Evolutionary conservation across 1,284 basidiomycete species (phyloP).

Genomic region (Leccinum subfulvum): DNA sequence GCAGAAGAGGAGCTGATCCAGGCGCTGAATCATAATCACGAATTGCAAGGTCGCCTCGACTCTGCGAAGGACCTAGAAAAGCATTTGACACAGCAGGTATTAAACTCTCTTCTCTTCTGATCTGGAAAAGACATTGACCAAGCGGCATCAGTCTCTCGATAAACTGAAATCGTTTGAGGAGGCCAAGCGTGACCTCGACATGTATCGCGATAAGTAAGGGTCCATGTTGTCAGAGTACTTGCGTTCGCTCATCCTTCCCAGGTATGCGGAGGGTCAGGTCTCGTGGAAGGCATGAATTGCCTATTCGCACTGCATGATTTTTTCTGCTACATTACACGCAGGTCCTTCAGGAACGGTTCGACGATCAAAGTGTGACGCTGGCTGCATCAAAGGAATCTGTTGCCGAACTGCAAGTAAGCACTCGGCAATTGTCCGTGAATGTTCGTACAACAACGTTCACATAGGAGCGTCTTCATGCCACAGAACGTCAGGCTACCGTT

Average conservation of each 20-base stretch:
- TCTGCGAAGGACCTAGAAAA: constrained; percentile 28
- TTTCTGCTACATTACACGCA: constrained; percentile 23
- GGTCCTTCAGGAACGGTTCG: constrained; percentile 60
- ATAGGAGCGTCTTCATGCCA: constrained; percentile 23
- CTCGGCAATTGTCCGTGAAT: neutral
- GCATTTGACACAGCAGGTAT: constrained; percentile 21
- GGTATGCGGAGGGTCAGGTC: constrained; percentile 34
- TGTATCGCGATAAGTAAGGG: constrained; percentile 28
- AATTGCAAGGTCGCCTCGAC: constrained; percentile 33
- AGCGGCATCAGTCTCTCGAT: constrained; percentile 22
- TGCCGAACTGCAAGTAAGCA: constrained; percentile 51
- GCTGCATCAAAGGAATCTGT: constrained; percentile 51
- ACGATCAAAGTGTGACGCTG: constrained; percentile 52
- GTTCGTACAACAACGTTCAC: neutral
- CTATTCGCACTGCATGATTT: neutral
- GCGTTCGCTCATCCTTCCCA: constrained; percentile 6
- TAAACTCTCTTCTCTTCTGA: constrained; percentile 16
- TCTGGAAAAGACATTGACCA: constrained; percentile 17
- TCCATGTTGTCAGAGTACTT: neutral
- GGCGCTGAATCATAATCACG: constrained; percentile 20
- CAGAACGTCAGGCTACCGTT: constrained; percentile 20
- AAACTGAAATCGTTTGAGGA: constrained; percentile 25
- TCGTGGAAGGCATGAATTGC: constrained; percentile 27
- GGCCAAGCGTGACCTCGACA: constrained; percentile 21
- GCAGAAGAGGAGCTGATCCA: constrained; percentile 22